Evolutionary conservation across 2,329 filamentous ascomycete species (phyloP), one percentile per base, ranked within the genome.

Genomic region (Tricladium varicosporioides): DNA sequence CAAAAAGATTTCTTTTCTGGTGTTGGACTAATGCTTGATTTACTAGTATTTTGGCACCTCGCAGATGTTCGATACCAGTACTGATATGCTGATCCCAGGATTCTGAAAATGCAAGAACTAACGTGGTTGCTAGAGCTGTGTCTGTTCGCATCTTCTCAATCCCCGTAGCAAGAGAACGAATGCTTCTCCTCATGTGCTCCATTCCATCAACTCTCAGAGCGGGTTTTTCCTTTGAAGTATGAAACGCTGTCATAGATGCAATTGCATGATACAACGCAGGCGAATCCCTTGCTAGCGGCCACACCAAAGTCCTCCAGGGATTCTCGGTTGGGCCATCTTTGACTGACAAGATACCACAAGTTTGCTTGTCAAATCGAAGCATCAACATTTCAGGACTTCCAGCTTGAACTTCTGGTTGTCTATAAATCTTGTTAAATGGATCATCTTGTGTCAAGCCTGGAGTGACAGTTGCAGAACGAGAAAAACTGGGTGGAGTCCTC

Each of bases 271-370:
- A 86, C 36, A 90, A 72, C 2, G 86, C 85, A 1, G 84, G 83
- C 3, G 81, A 86, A 48, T 84, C 78, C 62, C 77, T 78, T 2
- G 85, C 83, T 48, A 90, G 71, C 1, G 87, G 86, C 84, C 85
- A 88, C n/a, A 90, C 76, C 47, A 87, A 74, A 5, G 81, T 88
- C 27, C 85, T 79, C 87, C 87, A 90, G 1, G 86, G 86, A 66
- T 89, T 90, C 64, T 89, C 87, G 1, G 78, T 81, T 5, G 80
- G 78, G 0, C 86, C 86, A 69, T 89, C 85, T 66, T 88, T 89
- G 51, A 89, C 78, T 0, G 86, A 89, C 16, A 89, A 74, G 49
- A 90, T 87, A 2, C 85, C 85, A 67, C 86, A 89, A 0, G 86
- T 89, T 56, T 85, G 75, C 61, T 77, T 79, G 65, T 88, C 83